These are phyloP conservation scores for Staphylotrichum tortipilum DNA, from an alignment of 495 filamentous ascomycete species.

Conservation along the genomic window DNA sequence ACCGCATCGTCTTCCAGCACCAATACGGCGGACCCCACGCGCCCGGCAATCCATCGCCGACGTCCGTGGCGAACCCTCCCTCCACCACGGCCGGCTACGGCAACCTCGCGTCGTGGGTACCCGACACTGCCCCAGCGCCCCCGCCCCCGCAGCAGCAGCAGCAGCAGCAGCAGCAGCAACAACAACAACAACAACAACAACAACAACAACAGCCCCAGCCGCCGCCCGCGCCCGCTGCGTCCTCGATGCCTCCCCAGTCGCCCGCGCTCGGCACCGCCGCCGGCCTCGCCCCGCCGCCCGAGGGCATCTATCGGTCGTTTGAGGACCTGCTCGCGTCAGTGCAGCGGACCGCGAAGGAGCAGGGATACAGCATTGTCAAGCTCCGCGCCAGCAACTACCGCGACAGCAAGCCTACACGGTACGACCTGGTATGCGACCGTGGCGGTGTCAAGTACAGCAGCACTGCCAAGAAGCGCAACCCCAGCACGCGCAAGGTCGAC, in stretches of 20 bases:
- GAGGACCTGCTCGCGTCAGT: conserved; percentile 38
- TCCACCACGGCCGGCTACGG: conserved; percentile 17
- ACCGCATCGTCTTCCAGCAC: conserved; percentile 23
- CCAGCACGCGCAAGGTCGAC: conserved; percentile 45
- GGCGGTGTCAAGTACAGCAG: conserved; percentile 47
- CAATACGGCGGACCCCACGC: conserved; percentile 27
- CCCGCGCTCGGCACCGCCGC: conserved; percentile 16
- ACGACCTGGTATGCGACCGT: conserved; percentile 45
- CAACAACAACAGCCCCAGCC: neutral
- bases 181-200: too few species aligned
- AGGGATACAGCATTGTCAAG: conserved; percentile 44
- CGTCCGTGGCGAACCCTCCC: conserved; percentile 29
- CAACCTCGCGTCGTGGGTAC: conserved; percentile 21
- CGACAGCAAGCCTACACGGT: conserved; percentile 42
- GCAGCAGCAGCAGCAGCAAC: too few species aligned
- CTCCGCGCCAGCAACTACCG: conserved; percentile 44
- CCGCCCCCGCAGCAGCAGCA: conserved; percentile 19
- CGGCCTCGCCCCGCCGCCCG: conserved; percentile 37
- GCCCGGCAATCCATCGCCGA: conserved; percentile 26
- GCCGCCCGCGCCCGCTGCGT: conserved; percentile 18
- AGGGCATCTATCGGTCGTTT: conserved; percentile 38
- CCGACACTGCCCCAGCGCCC: conserved; percentile 18
- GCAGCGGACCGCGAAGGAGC: conserved; percentile 39
- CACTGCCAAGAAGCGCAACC: conserved; percentile 46
- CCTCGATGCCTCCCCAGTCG: conserved; percentile 27